phyloP scores from a whole-genome alignment of 352 stramenopile species.

The Thalassiosira livingstoniorum region DNA sequence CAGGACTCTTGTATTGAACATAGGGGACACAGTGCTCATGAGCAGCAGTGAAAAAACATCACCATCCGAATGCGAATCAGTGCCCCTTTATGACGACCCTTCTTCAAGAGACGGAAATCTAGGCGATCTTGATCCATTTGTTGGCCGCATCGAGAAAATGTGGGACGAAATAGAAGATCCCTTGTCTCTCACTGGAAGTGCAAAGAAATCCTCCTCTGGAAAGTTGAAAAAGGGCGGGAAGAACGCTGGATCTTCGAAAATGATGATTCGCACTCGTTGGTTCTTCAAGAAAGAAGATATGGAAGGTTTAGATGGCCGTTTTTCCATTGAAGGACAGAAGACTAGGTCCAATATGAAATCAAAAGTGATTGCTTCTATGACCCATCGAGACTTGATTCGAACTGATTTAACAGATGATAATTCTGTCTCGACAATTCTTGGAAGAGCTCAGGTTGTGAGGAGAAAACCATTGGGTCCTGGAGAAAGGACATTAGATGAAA shows the following conservation, averaged over 20 bases:
- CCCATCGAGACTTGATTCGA: slow-evolving; percentile 66
- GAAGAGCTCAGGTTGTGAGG: slow-evolving; percentile 55
- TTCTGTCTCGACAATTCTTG: slow-evolving; percentile 65
- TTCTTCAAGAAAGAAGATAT: slow-evolving; percentile 73
- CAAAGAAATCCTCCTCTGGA: background rate
- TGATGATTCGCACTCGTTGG: slow-evolving; percentile 55
- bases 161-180: slow-evolving; percentile 60
- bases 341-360: slow-evolving; percentile 37
- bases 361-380: slow-evolving; percentile 52
- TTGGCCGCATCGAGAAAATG: slow-evolving; percentile 68
- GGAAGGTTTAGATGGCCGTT: slow-evolving; percentile 53
- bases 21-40: slow-evolving; percentile 52
- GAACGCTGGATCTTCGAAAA: slow-evolving; percentile 9
- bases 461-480: slow-evolving; percentile 28
- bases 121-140: slow-evolving; percentile 56
- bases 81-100: slow-evolving; percentile 55
- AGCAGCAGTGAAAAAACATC: slow-evolving; percentile 43
- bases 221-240: slow-evolving; percentile 35
- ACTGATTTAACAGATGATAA: slow-evolving; percentile 75
- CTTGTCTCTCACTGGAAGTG: background rate
- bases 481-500: slow-evolving; percentile 13
- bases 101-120: slow-evolving; percentile 46
- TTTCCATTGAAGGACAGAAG: slow-evolving; percentile 38
- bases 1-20: slow-evolving; percentile 36
- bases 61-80: slow-evolving; percentile 13